Percentiles rank a stretch among this genome's conserved stretches.
Conservation (phyloP, 192 early-diverging fungal genomes). For the Dissophora ornata region DNA sequence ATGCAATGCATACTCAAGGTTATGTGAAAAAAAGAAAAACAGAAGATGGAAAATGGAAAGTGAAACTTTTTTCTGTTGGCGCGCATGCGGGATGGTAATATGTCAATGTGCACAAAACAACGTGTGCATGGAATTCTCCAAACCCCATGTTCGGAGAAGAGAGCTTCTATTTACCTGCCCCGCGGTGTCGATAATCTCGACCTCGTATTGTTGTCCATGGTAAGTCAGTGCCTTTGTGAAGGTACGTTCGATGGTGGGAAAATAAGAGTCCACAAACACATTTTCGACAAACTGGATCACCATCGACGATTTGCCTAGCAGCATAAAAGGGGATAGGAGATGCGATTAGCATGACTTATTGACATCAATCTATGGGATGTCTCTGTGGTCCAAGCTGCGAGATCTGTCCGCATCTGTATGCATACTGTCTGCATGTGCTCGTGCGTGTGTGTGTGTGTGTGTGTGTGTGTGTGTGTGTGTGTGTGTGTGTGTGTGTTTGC, state of each 20-base stretch:
- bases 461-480: neutral
- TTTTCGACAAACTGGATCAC: conserved; percentile 93
- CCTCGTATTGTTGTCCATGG: conserved; percentile 83
- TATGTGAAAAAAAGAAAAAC: neutral
- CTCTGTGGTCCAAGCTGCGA: too few relatives aligned
- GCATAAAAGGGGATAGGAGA: too few relatives aligned
- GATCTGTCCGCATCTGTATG: neutral
- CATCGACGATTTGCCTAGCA: conserved; percentile 84
- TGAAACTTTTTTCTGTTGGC: too few relatives aligned
- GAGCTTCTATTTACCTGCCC: conserved; percentile 79
- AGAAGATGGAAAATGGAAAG: neutral
- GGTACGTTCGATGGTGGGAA: conserved; percentile 94
- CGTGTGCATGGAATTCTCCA: too few relatives aligned
- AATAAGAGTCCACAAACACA: conserved; percentile 91
- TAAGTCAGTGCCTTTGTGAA: conserved; percentile 87
- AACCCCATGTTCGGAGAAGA: too few relatives aligned
- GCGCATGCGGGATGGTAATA: too few relatives aligned
- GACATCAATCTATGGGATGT: too few relatives aligned
- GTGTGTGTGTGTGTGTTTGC: neutral
- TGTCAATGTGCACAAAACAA: too few relatives aligned
- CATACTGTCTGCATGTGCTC: neutral
- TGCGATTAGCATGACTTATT: too few relatives aligned
- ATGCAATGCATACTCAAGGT: too few relatives aligned
- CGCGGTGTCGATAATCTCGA: conserved; percentile 96
- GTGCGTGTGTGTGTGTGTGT: too few relatives aligned